These are phyloP conservation scores for Graphilbum sp. DNA, from an alignment of 2,329 filamentous ascomycete genomes.

Conservation along the genomic window DNA sequence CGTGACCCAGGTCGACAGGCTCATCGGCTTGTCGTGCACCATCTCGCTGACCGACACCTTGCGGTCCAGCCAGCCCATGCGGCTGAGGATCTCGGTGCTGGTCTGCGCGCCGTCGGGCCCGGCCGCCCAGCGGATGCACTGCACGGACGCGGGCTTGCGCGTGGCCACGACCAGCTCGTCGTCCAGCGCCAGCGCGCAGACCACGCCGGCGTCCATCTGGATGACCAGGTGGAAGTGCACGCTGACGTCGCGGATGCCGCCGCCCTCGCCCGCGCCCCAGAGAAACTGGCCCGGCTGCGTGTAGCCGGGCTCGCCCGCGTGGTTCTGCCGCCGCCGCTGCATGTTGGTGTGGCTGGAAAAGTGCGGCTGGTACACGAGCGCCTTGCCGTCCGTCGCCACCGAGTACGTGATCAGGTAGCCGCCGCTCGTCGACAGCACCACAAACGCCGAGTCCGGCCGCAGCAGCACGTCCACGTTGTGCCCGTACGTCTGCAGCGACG, in stretches of 20 bases:
- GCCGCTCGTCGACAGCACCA: conserved; percentile 72
- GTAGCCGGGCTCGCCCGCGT: conserved; percentile 39
- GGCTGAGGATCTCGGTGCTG: conserved; percentile 73
- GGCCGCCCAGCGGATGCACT: conserved; percentile 89
- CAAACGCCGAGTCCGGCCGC: conserved; percentile 78
- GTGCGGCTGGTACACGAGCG: conserved; percentile 69
- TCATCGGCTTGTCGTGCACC: conserved; percentile 93
- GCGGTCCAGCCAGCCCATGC: conserved; percentile 73
- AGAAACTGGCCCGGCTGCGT: conserved; percentile 44
- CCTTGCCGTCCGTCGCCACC: conserved; percentile 66
- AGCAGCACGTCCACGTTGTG: conserved; percentile 71
- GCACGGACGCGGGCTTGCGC: conserved; percentile 78
- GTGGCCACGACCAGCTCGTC: conserved; percentile 89
- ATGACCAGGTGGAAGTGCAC: conserved; percentile 95
- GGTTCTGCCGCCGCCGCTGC: conserved; percentile 43
- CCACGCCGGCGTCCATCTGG: conserved; percentile 90
- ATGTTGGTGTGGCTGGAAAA: conserved; percentile 54
- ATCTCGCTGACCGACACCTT: conserved; percentile 65
- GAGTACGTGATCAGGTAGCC: conserved; percentile 94
- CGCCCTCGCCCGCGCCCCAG: conserved; percentile 66
- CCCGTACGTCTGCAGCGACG: conserved; percentile 71
- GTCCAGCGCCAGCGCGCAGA: conserved; percentile 72
- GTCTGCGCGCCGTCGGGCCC: conserved; percentile 72
- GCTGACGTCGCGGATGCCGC: conserved; percentile 70
- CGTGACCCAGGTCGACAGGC: conserved; percentile 82